A percentile compares a stretch with the other conserved stretches of the same genome.
Evolutionary conservation across 2,329 filamentous ascomycete species (phyloP).

Genomic region (Fusarium pseudocircinatum): DNA sequence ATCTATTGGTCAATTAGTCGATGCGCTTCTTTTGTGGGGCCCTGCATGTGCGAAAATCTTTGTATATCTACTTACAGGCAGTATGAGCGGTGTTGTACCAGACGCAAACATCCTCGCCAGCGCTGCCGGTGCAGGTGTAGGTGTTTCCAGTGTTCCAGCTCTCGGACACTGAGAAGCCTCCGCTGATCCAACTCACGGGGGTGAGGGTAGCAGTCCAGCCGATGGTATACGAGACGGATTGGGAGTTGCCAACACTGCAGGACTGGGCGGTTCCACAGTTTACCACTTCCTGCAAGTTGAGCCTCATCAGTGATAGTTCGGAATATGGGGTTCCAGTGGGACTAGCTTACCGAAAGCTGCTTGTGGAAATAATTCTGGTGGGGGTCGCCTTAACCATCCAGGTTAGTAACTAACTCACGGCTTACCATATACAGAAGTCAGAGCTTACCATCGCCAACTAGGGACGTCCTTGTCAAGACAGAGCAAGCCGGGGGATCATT

Average conservation of each 20-base stretch:
- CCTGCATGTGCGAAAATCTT: neutral
- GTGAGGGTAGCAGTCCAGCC: neutral
- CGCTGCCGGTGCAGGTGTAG: neutral
- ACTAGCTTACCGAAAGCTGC: neutral
- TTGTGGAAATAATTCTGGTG: constrained; percentile 8
- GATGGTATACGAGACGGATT: neutral
- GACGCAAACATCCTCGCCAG: neutral
- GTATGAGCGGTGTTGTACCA: constrained; percentile 4
- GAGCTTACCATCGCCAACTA: neutral
- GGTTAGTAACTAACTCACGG: neutral
- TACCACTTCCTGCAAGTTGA: neutral
- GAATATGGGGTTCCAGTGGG: neutral
- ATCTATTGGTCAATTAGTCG: neutral
- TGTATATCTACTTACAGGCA: neutral
- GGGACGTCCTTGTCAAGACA: neutral
- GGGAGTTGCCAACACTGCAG: neutral
- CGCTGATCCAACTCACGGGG: neutral
- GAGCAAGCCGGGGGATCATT: neutral
- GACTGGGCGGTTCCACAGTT: neutral
- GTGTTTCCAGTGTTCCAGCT: neutral
- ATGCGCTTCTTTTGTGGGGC: neutral
- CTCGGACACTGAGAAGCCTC: neutral
- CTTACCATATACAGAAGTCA: neutral
- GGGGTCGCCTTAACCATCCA: neutral
- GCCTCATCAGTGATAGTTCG: neutral